Percentiles rank a stretch among this genome's conserved stretches.
These are phyloP conservation scores for Thuidium tamariscinum DNA, from an alignment of 225 moss, liverwort and hornwort species.

Conservation along the genomic window DNA sequence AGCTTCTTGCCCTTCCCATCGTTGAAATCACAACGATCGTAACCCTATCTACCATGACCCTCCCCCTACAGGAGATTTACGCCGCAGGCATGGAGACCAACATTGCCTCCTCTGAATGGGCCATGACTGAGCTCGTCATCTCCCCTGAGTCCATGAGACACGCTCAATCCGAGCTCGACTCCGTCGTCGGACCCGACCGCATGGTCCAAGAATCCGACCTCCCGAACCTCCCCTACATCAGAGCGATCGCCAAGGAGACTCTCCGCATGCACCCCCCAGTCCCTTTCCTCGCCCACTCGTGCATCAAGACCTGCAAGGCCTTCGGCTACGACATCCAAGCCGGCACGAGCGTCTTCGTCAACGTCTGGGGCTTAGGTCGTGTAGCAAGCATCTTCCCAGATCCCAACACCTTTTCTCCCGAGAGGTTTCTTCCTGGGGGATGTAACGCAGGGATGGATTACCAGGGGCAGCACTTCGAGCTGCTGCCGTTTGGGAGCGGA, in stretches of 20 bases:
- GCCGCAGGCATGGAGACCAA: constrained; percentile 27
- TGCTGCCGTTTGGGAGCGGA: constrained; percentile 21
- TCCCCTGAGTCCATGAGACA: neutral
- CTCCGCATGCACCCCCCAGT: constrained; percentile 13
- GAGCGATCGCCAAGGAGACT: constrained; percentile 18
- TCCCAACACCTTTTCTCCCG: constrained; percentile 25
- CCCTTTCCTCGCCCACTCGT: constrained; percentile 13
- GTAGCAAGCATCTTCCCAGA: constrained; percentile 14
- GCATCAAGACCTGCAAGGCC: neutral
- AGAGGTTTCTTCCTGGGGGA: constrained; percentile 30
- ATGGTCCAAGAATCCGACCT: constrained; percentile 15
- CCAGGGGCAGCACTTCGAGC: constrained; percentile 19
- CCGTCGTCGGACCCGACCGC: neutral
- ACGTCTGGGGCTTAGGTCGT: constrained; percentile 22
- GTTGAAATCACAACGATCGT: neutral
- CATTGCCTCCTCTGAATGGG: constrained; percentile 22
- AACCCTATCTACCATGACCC: too few relatives aligned
- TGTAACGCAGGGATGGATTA: neutral
- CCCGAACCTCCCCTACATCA: constrained; percentile 5
- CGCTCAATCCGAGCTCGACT: constrained; percentile 19
- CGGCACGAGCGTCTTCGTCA: constrained; percentile 29
- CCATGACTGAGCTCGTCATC: constrained; percentile 16
- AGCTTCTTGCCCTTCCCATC: neutral
- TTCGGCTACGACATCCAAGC: constrained; percentile 10
- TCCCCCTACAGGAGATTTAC: constrained; percentile 1